These are phyloP conservation scores for Aquilaria agallochum DNA, from an alignment of 441 rosid genomes.

Conservation along the genomic window DNA sequence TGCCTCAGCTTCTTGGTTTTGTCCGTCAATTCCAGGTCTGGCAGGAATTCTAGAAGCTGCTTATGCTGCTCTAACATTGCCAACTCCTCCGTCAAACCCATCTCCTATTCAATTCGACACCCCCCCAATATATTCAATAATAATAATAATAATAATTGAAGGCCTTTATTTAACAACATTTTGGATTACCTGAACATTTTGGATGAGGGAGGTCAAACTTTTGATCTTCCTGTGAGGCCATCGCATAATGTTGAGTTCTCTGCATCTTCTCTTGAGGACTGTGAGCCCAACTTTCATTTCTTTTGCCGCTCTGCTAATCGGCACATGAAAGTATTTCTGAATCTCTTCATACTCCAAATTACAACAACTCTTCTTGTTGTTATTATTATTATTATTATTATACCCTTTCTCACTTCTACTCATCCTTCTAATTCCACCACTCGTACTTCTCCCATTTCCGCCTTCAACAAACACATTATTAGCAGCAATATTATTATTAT, in stretches of 20 bases:
- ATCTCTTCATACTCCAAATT: slow-evolving; percentile 38
- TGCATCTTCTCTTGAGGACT: slow-evolving; percentile 62
- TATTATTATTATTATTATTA: no score
- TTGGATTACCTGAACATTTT: slow-evolving; percentile 46
- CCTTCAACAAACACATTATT: neutral
- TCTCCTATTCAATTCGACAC: slow-evolving; percentile 20
- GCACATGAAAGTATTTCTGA: slow-evolving; percentile 45
- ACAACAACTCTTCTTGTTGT: slow-evolving; percentile 18
- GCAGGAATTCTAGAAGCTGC: slow-evolving; percentile 40
- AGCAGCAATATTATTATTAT: neutral
- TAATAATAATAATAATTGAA: neutral
- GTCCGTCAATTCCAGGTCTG: slow-evolving; percentile 47
- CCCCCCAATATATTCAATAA: neutral
- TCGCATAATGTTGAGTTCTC: slow-evolving; percentile 59
- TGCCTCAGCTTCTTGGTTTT: slow-evolving; percentile 70
- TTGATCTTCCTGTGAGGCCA: slow-evolving; percentile 87
- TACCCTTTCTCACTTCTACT: neutral
- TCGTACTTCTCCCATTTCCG: neutral
- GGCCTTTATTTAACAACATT: neutral
- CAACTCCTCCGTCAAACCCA: slow-evolving; percentile 40
- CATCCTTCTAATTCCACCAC: slow-evolving; percentile 7
- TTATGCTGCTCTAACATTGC: slow-evolving; percentile 52
- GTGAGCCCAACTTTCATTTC: slow-evolving; percentile 67
- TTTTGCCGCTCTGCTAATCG: slow-evolving; percentile 58
- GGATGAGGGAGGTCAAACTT: slow-evolving; percentile 53